Base-by-base conservation (phyloP, 1,284 basidiomycete species). In the Moesziomyces sp. region DNA sequence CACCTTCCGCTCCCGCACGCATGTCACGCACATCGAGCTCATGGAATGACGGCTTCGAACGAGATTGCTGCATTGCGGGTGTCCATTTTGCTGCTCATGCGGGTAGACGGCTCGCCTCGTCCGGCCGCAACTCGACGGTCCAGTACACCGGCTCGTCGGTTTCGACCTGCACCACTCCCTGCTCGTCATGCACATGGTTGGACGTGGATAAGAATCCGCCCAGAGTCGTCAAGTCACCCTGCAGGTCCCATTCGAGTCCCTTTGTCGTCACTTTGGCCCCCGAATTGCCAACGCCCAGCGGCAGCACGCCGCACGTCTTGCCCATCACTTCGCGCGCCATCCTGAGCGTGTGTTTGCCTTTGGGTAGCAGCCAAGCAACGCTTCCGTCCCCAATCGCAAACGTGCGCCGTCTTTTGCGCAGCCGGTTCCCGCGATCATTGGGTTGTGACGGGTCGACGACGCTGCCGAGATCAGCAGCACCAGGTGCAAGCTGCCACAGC, bases 261-360 rank as follows among this genome's bases (percentile, higher is more conserved):
- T 86, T 88, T 0, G 95, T 98, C 1, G 90, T 89, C 21, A 99
- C 86, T 16, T 89, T 85, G 0, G 93, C 91, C 5, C 87, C 88
- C 30, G 89, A 88, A 2, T 59, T 51, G 4, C 74, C 66, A 1
- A 59, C 54, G 0, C 94, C 96, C 0, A 99, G 88, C 0, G 96
- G 97, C 11, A 99, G 87, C 16, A 99, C 88, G 0, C 96, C 96
- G 81, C 96, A 99, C 0, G 94, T 97, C 58, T 90, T 89, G 0
- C 95, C 95, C 58, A 97, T 87, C 4, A 90, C 80, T 0, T 84
- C 75, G 70, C 92, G 91, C 77, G 94, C 90, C 53, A 97, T 88
- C 9, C 87, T 82, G 58, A 98, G 91, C 10, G 85, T 80, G 80
- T 97, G 95, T 77, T 90, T 79, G 76, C 93, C 94, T 65, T 86